Conservation (phyloP, 106 monocot genomes). For the Dendrobium catenatum region DNA sequence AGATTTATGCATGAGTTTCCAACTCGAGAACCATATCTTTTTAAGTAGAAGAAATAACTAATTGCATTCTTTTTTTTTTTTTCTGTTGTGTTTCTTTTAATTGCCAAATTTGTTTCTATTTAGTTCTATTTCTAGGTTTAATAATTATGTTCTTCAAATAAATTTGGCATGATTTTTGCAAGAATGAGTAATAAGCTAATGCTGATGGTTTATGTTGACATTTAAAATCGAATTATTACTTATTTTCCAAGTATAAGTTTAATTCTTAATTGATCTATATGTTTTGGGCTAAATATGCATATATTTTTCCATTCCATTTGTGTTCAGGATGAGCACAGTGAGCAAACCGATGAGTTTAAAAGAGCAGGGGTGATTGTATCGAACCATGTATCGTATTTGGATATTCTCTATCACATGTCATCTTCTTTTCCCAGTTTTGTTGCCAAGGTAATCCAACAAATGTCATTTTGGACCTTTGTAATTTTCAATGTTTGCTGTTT, state of each 20-base stretch:
- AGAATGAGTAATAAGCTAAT: not conserved
- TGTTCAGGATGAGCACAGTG: conserved; percentile 29
- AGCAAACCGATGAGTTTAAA: conserved; percentile 32
- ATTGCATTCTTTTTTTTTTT: not conserved
- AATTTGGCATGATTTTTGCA: not conserved
- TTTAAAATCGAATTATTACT: not conserved
- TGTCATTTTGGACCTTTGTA: not conserved
- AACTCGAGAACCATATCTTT: not conserved
- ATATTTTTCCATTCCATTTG: not conserved
- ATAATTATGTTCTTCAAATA: not conserved
- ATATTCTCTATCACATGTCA: conserved; percentile 79
- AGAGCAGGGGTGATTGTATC: conserved; percentile 56
- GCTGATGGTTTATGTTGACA: not conserved
- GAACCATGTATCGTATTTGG: conserved; percentile 67
- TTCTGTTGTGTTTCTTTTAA: not conserved
- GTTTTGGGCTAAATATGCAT: not conserved
- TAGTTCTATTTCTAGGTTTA: not conserved
- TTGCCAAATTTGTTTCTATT: not conserved
- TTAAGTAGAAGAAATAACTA: not conserved
- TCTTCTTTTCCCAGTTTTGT: conserved; percentile 78
- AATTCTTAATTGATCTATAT: not conserved
- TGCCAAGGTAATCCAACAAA: conserved; percentile 60
- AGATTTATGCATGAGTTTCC: not conserved
- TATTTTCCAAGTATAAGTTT: not conserved
- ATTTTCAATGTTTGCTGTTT: not conserved